These are phyloP conservation scores for Chrysanthemum seticuspe DNA, from an alignment of 129 eudicot genomes.

Conservation along the genomic window DNA sequence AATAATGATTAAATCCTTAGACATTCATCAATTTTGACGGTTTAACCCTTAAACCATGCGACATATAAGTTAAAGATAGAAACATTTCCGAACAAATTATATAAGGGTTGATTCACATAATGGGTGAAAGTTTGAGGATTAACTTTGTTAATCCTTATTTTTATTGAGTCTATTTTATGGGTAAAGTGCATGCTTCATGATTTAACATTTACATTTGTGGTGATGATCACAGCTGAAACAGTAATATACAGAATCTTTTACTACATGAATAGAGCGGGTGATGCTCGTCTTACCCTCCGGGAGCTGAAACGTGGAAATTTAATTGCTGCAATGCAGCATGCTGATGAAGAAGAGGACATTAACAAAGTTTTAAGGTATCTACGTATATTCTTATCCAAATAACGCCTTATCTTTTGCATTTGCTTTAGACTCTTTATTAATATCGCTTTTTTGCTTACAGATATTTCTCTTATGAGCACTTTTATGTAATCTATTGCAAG, in stretches of 20 bases:
- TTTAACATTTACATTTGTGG: slow-evolving; percentile 24
- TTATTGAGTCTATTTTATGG: too few relatives aligned
- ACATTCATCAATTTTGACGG: too few relatives aligned
- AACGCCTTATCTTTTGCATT: background rate
- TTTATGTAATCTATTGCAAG: slow-evolving; percentile 32
- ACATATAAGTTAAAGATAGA: too few relatives aligned
- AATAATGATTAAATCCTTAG: too few relatives aligned
- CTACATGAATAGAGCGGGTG: slow-evolving; percentile 79
- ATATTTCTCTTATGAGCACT: slow-evolving; percentile 34
- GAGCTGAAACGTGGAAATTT: slow-evolving; percentile 87
- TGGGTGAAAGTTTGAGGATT: too few relatives aligned
- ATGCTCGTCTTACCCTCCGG: slow-evolving; percentile 88
- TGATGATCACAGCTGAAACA: slow-evolving; percentile 78
- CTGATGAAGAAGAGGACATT: slow-evolving; percentile 96
- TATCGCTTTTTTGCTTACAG: slow-evolving; percentile 14
- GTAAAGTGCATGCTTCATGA: background rate
- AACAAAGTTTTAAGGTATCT: slow-evolving; percentile 79
- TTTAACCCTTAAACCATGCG: too few relatives aligned
- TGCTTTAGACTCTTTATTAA: background rate
- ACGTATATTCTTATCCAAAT: background rate
- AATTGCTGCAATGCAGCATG: slow-evolving; percentile 93
- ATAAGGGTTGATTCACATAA: too few relatives aligned
- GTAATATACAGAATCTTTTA: slow-evolving; percentile 94
- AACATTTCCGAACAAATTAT: too few relatives aligned
- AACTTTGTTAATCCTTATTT: background rate